These are phyloP conservation scores for Podospora pseudoanserina DNA, from an alignment of 495 filamentous ascomycete species.

Conservation along the genomic window DNA sequence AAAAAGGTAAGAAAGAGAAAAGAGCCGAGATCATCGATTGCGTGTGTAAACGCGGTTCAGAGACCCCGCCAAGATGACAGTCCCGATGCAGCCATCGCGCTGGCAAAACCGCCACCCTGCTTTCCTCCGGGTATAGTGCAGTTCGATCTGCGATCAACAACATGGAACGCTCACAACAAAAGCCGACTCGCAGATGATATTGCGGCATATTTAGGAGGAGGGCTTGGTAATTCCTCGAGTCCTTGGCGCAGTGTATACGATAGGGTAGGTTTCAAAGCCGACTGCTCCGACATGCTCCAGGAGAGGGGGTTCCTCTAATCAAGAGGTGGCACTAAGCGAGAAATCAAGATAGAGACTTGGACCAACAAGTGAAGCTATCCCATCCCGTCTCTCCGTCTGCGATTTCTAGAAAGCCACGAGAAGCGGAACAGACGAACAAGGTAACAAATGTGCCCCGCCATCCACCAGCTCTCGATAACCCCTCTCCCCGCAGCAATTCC, in stretches of 20 bases:
- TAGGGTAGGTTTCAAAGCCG: conserved; percentile 9
- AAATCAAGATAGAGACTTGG: not conserved
- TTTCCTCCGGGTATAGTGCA: not conserved
- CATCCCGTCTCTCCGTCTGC: conserved; percentile 3
- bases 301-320: not conserved
- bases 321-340: not conserved
- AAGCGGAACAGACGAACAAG: not conserved
- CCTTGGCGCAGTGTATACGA: conserved; percentile 5
- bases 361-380: not conserved
- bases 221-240: conserved; percentile 12
- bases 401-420: not conserved
- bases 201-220: conserved; percentile 12
- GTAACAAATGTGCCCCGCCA: not conserved
- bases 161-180: not conserved
- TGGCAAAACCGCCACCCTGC: not conserved
- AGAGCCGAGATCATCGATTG: not conserved
- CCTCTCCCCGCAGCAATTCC: not conserved
- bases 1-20: no score
- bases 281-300: not conserved
- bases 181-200: conserved; percentile 5
- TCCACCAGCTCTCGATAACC: not conserved
- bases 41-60: not conserved
- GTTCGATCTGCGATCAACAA: not conserved
- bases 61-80: not conserved
- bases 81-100: not conserved